These are phyloP conservation scores for Backusella australiensis DNA, from an alignment of 192 early-diverging fungal species.

Conservation along the genomic window DNA sequence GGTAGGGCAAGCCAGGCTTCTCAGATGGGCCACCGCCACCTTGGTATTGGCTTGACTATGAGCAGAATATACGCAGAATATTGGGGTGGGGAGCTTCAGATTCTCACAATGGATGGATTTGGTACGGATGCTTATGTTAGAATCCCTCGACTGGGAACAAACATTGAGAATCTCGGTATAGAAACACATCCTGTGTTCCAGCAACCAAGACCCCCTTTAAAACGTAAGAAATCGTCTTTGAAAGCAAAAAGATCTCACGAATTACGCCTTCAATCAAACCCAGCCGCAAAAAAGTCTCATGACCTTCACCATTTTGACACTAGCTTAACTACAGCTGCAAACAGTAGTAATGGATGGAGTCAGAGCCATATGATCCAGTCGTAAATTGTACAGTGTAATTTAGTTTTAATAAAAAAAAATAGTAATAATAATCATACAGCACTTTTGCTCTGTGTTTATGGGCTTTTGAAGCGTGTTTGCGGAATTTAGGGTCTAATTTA, in stretches of 20 bases:
- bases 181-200: slow-evolving; percentile 16
- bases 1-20: slow-evolving; percentile 27
- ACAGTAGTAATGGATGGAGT: slow-evolving; percentile 17
- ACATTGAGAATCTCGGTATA: slow-evolving; percentile 50
- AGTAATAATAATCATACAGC: neutral
- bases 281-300: neutral
- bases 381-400: slow-evolving; percentile 5
- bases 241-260: slow-evolving; percentile 7
- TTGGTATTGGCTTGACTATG: slow-evolving; percentile 94
- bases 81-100: slow-evolving; percentile 86
- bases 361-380: slow-evolving; percentile 12
- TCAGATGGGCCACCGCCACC: slow-evolving; percentile 23
- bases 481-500: too few species aligned
- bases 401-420: neutral
- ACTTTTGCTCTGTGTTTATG: too few species aligned
- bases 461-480: too few species aligned
- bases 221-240: neutral
- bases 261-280: neutral
- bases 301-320: slow-evolving; percentile 1
- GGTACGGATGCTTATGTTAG: slow-evolving; percentile 92
- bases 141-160: slow-evolving; percentile 71
- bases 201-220: neutral
- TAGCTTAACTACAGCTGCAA: neutral
- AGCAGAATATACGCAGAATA: slow-evolving; percentile 91
- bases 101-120: slow-evolving; percentile 82